Conservation (phyloP, 164 flowering plant species). For the Paratinospora sagittata region DNA sequence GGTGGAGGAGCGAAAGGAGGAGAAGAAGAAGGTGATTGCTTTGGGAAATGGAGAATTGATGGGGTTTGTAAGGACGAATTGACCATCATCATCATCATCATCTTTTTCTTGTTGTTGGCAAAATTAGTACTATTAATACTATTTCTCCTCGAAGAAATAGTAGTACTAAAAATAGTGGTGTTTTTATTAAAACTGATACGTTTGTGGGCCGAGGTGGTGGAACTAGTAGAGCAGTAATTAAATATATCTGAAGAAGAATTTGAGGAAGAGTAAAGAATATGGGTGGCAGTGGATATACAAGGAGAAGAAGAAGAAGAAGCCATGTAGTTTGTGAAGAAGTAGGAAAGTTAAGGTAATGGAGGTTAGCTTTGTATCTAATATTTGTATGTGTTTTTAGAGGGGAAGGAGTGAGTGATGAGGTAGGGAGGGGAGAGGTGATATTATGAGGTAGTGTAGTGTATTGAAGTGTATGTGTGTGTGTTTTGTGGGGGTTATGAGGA, state of each 20-base stretch:
- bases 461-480: too few species aligned
- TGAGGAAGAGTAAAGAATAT: conserved; percentile 1
- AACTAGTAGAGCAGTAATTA: background rate
- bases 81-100: background rate
- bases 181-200: too few species aligned
- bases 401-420: background rate
- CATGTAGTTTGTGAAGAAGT: conserved; percentile 3
- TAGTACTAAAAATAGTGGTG: too few species aligned
- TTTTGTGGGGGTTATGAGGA: background rate
- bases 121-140: too few species aligned
- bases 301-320: background rate
- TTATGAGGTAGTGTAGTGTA: background rate
- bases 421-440: background rate
- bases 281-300: conserved; percentile 10
- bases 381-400: background rate
- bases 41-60: conserved; percentile 28
- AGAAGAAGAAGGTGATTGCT: conserved; percentile 10
- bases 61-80: conserved; percentile 17
- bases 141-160: too few species aligned
- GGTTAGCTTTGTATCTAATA: background rate
- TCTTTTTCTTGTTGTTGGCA: background rate
- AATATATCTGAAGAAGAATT: background rate
- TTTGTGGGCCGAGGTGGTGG: too few species aligned
- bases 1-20: background rate
- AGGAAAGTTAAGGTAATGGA: background rate